These are phyloP conservation scores for Pseudogymnoascus sp. DNA, from an alignment of 2,329 filamentous ascomycete species.

Conservation along the genomic window DNA sequence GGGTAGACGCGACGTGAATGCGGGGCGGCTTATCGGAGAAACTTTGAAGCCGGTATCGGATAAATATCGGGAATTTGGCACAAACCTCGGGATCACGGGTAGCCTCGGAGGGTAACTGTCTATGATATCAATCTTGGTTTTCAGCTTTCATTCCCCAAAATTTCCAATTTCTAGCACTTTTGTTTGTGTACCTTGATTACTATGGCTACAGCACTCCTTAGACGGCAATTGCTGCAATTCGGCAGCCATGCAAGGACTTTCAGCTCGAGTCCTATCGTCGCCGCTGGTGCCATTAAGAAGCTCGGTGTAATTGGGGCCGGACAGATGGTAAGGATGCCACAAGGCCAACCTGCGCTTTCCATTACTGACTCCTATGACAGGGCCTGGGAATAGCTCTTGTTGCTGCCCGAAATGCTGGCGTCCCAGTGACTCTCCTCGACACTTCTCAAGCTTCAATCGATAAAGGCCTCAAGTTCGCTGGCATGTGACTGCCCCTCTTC, in stretches of 20 bases:
- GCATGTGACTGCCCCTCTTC: conserved; percentile 35
- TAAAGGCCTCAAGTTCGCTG: conserved; percentile 83
- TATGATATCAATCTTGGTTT: not conserved
- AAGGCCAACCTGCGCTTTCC: not conserved
- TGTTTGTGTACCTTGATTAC: conserved; percentile 13
- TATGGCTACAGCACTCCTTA: conserved; percentile 25
- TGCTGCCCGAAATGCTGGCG: conserved; percentile 71
- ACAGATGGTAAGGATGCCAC: conserved; percentile 67
- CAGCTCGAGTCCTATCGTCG: conserved; percentile 54
- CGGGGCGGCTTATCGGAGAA: conserved; percentile 4
- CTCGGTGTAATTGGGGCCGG: conserved; percentile 90
- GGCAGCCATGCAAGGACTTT: conserved; percentile 43
- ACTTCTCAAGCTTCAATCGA: conserved; percentile 74
- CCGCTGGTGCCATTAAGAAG: conserved; percentile 68
- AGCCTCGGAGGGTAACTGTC: not conserved
- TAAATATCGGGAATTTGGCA: not conserved
- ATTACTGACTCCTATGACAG: conserved; percentile 40
- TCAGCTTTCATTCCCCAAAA: conserved; percentile 8
- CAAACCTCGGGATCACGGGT: conserved; percentile 1
- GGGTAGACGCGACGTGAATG: conserved; percentile 7
- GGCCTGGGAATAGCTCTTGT: conserved; percentile 93
- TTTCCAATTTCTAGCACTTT: not conserved
- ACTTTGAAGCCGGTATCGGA: not conserved
- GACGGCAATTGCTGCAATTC: conserved; percentile 21
- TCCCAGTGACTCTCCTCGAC: conserved; percentile 82